These are phyloP conservation scores for Neurospora pannonica DNA, from an alignment of 495 filamentous ascomycete genomes.

Conservation along the genomic window DNA sequence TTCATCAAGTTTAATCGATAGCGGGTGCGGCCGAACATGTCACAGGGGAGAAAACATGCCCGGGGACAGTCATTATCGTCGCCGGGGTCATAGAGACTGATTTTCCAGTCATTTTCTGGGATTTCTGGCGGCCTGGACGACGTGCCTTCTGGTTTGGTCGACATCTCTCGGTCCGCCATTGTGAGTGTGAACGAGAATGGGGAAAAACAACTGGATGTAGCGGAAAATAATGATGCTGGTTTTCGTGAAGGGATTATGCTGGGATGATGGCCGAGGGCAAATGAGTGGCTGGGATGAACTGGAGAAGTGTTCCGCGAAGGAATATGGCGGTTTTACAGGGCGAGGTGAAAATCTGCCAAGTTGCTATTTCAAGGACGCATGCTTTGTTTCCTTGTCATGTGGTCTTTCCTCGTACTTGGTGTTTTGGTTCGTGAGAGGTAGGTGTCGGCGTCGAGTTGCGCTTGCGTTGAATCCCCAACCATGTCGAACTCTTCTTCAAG, in stretches of 20 bases:
- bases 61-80: slow-evolving; percentile 10
- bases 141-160: not conserved
- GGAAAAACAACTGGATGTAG: not conserved
- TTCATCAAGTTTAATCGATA: slow-evolving; percentile 11
- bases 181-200: not conserved
- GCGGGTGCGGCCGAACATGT: slow-evolving; percentile 14
- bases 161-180: not conserved
- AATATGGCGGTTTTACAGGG: not conserved
- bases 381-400: not conserved
- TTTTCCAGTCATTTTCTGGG: slow-evolving; percentile 8
- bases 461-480: not conserved
- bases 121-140: not conserved
- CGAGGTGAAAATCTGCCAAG: not conserved
- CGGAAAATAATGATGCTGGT: not conserved
- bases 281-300: not conserved
- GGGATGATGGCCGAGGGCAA: not conserved
- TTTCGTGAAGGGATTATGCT: not conserved
- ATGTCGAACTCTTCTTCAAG: not conserved
- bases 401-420: not conserved
- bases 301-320: not conserved
- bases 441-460: not conserved
- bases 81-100: slow-evolving; percentile 11
- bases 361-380: not conserved
- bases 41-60: slow-evolving; percentile 15
- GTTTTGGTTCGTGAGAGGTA: not conserved